Conservation (phyloP, 495 filamentous ascomycete genomes). For the Durotheca rogersii region DNA sequence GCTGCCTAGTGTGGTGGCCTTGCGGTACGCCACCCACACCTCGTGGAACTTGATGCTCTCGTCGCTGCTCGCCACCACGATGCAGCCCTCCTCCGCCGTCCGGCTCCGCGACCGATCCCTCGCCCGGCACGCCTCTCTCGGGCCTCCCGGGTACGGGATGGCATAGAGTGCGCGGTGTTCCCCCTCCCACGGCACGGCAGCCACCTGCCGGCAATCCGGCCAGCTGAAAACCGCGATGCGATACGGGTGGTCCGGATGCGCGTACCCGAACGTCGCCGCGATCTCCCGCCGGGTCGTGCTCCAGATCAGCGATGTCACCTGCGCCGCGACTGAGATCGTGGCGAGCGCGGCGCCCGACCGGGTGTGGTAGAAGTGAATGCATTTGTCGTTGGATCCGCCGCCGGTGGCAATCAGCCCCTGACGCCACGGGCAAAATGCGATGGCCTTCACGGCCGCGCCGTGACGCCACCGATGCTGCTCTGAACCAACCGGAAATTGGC, state of each 20-base stretch:
- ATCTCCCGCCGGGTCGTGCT: conserved; percentile 83
- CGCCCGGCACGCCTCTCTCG: conserved; percentile 43
- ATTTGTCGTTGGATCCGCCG: conserved; percentile 89
- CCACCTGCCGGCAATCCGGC: conserved; percentile 88
- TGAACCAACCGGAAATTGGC: conserved; percentile 40
- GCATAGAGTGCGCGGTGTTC: conserved; percentile 79
- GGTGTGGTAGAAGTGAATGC: conserved; percentile 94
- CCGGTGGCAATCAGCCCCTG: conserved; percentile 85
- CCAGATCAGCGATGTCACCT: conserved; percentile 94
- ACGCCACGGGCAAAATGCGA: conserved; percentile 97
- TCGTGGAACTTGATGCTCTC: conserved; percentile 96
- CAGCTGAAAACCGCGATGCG: conserved; percentile 94
- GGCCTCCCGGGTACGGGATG: conserved; percentile 65
- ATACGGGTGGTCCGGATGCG: conserved; percentile 88
- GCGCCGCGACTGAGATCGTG: conserved; percentile 88
- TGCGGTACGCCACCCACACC: conserved; percentile 73
- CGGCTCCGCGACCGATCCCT: conserved; percentile 42
- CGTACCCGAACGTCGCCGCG: conserved; percentile 89
- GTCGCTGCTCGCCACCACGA: conserved; percentile 92
- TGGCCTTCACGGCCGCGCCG: conserved; percentile 90
- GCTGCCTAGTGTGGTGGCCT: conserved; percentile 53
- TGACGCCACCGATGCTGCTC: conserved; percentile 76
- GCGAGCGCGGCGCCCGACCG: conserved; percentile 81
- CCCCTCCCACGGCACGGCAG: conserved; percentile 83
- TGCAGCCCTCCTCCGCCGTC: conserved; percentile 80